phyloP scores from a whole-genome alignment of 306 rosid species.

The Corylus heterophylla region DNA sequence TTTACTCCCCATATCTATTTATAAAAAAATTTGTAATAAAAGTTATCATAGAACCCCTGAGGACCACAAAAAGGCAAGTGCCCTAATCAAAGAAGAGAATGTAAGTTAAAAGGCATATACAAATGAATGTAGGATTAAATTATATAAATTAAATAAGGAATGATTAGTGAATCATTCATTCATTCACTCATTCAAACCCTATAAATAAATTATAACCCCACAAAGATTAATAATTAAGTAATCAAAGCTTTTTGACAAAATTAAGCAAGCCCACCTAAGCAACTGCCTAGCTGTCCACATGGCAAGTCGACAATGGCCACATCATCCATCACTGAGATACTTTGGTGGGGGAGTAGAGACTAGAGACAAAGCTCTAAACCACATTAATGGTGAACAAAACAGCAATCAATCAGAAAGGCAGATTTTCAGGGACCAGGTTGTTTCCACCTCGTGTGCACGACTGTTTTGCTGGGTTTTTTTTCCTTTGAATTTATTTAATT shows the following conservation, averaged over 20 bases:
- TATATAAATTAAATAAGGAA: background rate
- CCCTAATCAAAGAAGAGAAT: no score
- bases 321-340: background rate
- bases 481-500: background rate
- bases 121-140: background rate
- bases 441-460: slow-evolving; percentile 35
- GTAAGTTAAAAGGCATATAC: no score
- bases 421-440: slow-evolving; percentile 34
- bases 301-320: slow-evolving; percentile 34
- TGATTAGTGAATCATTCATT: background rate
- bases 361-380: slow-evolving; percentile 1
- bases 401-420: slow-evolving; percentile 13
- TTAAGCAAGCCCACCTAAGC: slow-evolving; percentile 17
- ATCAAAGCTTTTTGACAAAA: background rate
- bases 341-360: slow-evolving; percentile 33
- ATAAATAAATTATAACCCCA: background rate
- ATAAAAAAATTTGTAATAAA: no score
- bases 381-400: slow-evolving; percentile 14
- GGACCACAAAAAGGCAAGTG: no score
- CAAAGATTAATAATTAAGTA: background rate
- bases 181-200: background rate
- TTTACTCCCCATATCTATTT: no score
- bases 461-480: background rate
- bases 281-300: slow-evolving; percentile 20
- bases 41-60: no score